These are phyloP conservation scores for Monosporascus sp. DNA, from an alignment of 2,329 filamentous ascomycete genomes.

Conservation along the genomic window DNA sequence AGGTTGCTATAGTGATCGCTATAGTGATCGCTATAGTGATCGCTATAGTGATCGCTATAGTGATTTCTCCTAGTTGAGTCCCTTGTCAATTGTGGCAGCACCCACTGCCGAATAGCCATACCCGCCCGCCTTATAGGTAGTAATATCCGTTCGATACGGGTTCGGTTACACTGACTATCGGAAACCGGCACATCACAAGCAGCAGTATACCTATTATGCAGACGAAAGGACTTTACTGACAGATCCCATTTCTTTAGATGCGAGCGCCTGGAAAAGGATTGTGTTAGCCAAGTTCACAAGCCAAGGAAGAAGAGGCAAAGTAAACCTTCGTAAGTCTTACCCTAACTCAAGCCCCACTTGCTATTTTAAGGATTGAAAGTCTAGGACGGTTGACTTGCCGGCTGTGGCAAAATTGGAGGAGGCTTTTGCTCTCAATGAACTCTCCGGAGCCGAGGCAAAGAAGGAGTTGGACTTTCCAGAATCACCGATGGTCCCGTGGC, in stretches of 20 bases:
- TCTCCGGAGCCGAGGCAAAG: not conserved
- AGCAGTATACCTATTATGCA: not conserved
- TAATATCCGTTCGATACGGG: not conserved
- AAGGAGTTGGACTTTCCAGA: not conserved
- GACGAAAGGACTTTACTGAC: conserved; percentile 4
- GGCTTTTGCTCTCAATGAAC: not conserved
- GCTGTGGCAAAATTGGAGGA: not conserved
- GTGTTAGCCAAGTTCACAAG: conserved; percentile 40
- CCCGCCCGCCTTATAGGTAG: not conserved
- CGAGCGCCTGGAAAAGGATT: conserved; percentile 42
- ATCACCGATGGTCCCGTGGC: not conserved
- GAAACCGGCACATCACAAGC: not conserved
- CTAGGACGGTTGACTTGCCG: not conserved
- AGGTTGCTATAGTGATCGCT: not conserved
- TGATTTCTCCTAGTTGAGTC: not conserved
- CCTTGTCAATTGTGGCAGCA: not conserved
- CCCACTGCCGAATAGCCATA: not conserved
- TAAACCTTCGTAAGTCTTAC: conserved; percentile 42
- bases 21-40: not conserved
- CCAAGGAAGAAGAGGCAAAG: conserved; percentile 46
- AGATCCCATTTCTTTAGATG: conserved; percentile 29
- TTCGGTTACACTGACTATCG: not conserved
- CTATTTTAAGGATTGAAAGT: not conserved
- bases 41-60: not conserved
- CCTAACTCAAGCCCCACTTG: not conserved